phyloP scores from a whole-genome alignment of 768 basidiomycete species.

The Zangia roseola region DNA sequence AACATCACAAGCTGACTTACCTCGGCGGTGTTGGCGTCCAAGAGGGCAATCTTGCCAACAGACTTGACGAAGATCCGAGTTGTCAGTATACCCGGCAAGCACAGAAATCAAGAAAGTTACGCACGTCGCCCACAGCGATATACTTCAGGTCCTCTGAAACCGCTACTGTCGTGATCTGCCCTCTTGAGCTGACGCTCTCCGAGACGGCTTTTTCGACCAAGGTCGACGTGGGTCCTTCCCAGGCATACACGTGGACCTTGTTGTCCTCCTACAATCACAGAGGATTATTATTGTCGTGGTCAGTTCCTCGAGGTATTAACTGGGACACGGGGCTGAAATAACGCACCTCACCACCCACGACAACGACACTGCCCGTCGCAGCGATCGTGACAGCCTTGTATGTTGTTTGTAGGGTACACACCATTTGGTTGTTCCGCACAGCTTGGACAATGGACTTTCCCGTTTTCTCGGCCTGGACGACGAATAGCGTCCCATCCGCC shows the following conservation, averaged over 20 bases:
- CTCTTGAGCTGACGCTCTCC: constrained; percentile 58
- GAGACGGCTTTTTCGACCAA: constrained; percentile 56
- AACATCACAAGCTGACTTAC: constrained; percentile 29
- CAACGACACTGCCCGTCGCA: constrained; percentile 50
- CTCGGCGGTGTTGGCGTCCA: constrained; percentile 60
- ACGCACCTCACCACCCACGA: constrained; percentile 74
- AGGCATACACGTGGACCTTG: constrained; percentile 71
- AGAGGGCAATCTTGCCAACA: constrained; percentile 77
- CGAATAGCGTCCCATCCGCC: constrained; percentile 62
- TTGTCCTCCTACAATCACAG: constrained; percentile 49
- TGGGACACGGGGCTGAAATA: neutral
- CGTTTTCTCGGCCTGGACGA: constrained; percentile 46
- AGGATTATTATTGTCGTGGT: neutral
- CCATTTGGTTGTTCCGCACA: constrained; percentile 66
- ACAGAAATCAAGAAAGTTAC: constrained; percentile 22
- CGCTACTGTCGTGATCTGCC: constrained; percentile 67
- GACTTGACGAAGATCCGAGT: no score
- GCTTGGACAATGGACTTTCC: constrained; percentile 52
- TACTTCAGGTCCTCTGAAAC: constrained; percentile 77
- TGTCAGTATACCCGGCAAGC: neutral
- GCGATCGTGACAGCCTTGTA: constrained; percentile 60
- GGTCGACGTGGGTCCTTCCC: constrained; percentile 55
- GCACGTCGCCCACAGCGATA: constrained; percentile 84
- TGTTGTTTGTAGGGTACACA: constrained; percentile 52
- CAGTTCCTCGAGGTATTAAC: neutral